Evolutionary conservation across 2,329 filamentous ascomycete species (phyloP).

Genomic region (Beauveria asiatica): DNA sequence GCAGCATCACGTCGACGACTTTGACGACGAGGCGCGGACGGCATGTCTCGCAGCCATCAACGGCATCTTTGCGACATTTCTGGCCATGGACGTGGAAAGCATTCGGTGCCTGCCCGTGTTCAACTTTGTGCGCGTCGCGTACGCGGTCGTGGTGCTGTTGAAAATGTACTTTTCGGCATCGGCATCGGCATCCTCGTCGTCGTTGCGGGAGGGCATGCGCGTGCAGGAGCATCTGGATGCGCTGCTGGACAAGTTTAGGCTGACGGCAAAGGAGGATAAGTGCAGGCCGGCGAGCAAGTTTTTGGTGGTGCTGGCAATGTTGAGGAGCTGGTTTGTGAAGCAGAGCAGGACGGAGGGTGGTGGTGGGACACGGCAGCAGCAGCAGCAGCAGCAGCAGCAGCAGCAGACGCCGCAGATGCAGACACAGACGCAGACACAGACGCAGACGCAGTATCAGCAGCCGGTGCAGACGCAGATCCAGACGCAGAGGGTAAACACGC

Average conservation of each 20-base stretch:
- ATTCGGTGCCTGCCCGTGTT: constrained; percentile 62
- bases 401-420: constrained; percentile 11
- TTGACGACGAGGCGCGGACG: constrained; percentile 54
- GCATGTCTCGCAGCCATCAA: constrained; percentile 61
- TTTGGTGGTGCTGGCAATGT: constrained; percentile 59
- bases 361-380: background rate
- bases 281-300: constrained; percentile 63
- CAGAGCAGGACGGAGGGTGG: constrained; percentile 26
- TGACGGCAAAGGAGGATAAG: constrained; percentile 52
- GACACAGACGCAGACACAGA: constrained; percentile 12
- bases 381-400: constrained; percentile 11
- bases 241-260: constrained; percentile 60
- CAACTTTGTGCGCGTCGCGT: constrained; percentile 63
- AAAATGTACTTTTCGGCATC: constrained; percentile 62
- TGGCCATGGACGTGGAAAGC: constrained; percentile 47
- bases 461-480: constrained; percentile 11
- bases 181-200: background rate
- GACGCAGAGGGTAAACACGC: constrained; percentile 37
- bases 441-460: constrained; percentile 12
- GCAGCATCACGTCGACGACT: background rate
- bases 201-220: constrained; percentile 49
- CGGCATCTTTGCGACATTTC: constrained; percentile 55
- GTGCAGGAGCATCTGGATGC: constrained; percentile 58
- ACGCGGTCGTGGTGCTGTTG: constrained; percentile 62
- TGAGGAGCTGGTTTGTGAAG: constrained; percentile 60